Conservation (phyloP, 1,139 yeast genomes). For the Nadsonia starkeyi-henricii region DNA sequence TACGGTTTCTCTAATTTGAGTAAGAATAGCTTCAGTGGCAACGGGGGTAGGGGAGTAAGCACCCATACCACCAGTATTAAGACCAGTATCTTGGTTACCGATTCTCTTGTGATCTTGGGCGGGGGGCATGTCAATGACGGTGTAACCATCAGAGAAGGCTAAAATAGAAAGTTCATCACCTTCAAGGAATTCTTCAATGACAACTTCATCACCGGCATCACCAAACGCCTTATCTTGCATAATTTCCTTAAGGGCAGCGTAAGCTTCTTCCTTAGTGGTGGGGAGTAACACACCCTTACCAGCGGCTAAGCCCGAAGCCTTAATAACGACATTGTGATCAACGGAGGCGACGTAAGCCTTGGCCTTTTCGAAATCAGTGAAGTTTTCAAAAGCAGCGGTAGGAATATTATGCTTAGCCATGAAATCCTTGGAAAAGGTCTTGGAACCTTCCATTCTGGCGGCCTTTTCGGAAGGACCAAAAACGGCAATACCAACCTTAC, state of each 20-base stretch:
- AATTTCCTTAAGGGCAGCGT: slow-evolving; percentile 67
- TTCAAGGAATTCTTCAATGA: slow-evolving; percentile 87
- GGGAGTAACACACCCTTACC: slow-evolving; percentile 98
- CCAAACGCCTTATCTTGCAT: slow-evolving; percentile 90
- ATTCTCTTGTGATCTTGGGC: slow-evolving; percentile 97
- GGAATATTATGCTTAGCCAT: slow-evolving; percentile 90
- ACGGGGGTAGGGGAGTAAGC: slow-evolving; percentile 98
- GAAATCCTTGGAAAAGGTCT: slow-evolving; percentile 85
- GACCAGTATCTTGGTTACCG: slow-evolving; percentile 85
- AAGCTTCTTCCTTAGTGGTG: slow-evolving; percentile 67
- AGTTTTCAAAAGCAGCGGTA: slow-evolving; percentile 79
- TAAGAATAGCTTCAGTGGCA: slow-evolving; percentile 55
- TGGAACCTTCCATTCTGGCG: slow-evolving; percentile 93
- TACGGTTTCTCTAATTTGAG: slow-evolving; percentile 54
- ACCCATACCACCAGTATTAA: slow-evolving; percentile 99
- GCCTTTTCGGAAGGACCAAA: slow-evolving; percentile 91
- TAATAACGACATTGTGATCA: slow-evolving; percentile 73
- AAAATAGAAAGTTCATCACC: slow-evolving; percentile 94
- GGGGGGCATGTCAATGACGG: slow-evolving; percentile 81
- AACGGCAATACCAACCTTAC: slow-evolving; percentile 73
- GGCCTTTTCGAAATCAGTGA: slow-evolving; percentile 64
- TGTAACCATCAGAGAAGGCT: slow-evolving; percentile 89
- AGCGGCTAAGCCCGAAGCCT: slow-evolving; percentile 97
- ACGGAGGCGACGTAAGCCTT: slow-evolving; percentile 49
- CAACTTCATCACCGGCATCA: slow-evolving; percentile 89